Base-by-base conservation (phyloP, 2,329 filamentous ascomycete species). In the Knufia fluminis region DNA sequence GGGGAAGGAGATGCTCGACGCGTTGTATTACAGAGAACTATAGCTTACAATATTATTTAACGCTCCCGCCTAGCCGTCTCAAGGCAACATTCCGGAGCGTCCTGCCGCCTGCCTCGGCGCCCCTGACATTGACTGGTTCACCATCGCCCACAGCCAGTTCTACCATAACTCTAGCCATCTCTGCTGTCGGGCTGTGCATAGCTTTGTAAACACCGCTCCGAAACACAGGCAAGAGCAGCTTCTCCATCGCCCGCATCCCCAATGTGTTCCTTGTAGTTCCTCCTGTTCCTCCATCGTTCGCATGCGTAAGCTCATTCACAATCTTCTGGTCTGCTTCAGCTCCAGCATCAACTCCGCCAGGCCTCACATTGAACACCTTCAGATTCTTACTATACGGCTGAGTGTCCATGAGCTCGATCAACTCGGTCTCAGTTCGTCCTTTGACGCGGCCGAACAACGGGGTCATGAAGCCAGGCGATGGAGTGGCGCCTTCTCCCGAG, bases 391-490 rank as follows among this genome's bases (percentile, higher is more conserved):
- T 70, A 3, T 60, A 59, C 1, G 64, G 63, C 3, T 68, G 63
- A 54, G 61, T 53, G 24, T 67, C 65, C 12, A 66, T 62, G 12
- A 86, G 63, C 0, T 72, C 70, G 1, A 82, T 70, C 1, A 90
- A 71, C 1, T 69, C 64, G 1, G 70, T 55, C 64, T 90, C 85
- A 0, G 78, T 75, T 60, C 79, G 72, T 10, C 85, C 85, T 63
- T 90, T 89, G 49, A 85, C 72, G 10, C 74, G 69, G 1, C 71
- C 80, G 59, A 78, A 88, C 39, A 78, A 65, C 16, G 74, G 63
- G 0, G 81, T 76, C 57, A 81, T 74, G 3, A 63, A 61, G 2
- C 74, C 73, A 0, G 82, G 83, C 1, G 66, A 66, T 16, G 74
- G 73, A 1, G 79, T 82, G 0, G 81, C 76, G 20, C 65, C 64